Conservation (phyloP, 257 asterid genomes). For the Eustoma russellianum region DNA sequence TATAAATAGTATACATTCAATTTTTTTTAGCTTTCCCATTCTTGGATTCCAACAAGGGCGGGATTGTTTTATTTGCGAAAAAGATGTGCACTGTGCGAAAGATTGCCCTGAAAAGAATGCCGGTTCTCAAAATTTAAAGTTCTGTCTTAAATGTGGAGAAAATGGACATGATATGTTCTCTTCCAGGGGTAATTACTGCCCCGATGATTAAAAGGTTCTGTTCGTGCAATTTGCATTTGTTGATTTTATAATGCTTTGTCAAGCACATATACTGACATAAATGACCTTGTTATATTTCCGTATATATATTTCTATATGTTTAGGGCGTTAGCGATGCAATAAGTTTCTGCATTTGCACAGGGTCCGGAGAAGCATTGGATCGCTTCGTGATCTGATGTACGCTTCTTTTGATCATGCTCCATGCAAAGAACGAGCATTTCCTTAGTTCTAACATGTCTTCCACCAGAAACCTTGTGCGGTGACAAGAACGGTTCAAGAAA, state of each 20-base stretch:
- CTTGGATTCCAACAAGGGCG: constrained; percentile 37
- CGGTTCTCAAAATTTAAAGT: constrained; percentile 30
- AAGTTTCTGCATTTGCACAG: no score
- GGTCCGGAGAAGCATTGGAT: no score
- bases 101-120: constrained; percentile 63
- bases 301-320: no score
- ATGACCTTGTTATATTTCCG: background rate
- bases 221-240: background rate
- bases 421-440: no score
- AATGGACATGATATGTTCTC: constrained; percentile 77
- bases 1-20: no score
- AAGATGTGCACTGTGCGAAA: constrained; percentile 84
- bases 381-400: no score
- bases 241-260: background rate
- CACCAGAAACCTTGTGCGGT: no score
- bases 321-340: no score
- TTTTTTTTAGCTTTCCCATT: no score
- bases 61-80: constrained; percentile 81
- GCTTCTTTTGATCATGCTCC: no score
- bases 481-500: no score
- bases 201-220: constrained; percentile 72
- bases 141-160: constrained; percentile 84
- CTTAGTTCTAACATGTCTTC: no score
- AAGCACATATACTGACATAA: background rate
- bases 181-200: constrained; percentile 52